Percentiles rank a stretch among this genome's conserved stretches.
phyloP scores from a whole-genome alignment of 306 rosid genomes.

The Trifolium repens region DNA sequence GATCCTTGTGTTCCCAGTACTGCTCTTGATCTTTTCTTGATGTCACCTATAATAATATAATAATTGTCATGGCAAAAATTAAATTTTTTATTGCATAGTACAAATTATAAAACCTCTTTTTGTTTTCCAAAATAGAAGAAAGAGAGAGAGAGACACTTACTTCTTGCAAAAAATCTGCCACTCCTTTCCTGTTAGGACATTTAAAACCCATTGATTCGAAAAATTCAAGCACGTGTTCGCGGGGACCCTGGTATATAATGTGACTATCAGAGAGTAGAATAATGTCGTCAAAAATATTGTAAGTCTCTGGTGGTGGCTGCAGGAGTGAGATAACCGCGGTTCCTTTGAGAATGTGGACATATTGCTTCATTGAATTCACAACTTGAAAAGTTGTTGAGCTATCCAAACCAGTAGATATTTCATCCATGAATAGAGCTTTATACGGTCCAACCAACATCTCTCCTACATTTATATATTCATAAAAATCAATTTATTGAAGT shows the following conservation, averaged over 20 bases:
- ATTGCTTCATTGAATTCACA: constrained; percentile 63
- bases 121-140: no score
- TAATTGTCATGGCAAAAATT: background rate
- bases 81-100: background rate
- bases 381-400: constrained; percentile 69
- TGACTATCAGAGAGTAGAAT: constrained; percentile 64
- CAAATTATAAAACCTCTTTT: no score
- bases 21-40: constrained; percentile 71
- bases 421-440: constrained; percentile 69
- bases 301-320: constrained; percentile 77
- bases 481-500: constrained; percentile 15
- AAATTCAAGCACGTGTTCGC: constrained; percentile 55
- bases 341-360: constrained; percentile 61
- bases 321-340: constrained; percentile 60
- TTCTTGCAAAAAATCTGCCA: constrained; percentile 71
- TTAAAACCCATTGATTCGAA: constrained; percentile 55
- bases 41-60: constrained; percentile 49
- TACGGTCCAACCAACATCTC: constrained; percentile 75
- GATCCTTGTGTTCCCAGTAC: constrained; percentile 57
- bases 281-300: constrained; percentile 70
- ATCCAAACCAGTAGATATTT: constrained; percentile 73
- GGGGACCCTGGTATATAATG: constrained; percentile 70
- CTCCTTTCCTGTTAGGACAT: constrained; percentile 69
- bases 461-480: constrained; percentile 42
- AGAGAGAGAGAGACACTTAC: constrained; percentile 35